Base-by-base conservation (phyloP, 2,329 filamentous ascomycete species). In the Rhinocladiella mackenziei region DNA sequence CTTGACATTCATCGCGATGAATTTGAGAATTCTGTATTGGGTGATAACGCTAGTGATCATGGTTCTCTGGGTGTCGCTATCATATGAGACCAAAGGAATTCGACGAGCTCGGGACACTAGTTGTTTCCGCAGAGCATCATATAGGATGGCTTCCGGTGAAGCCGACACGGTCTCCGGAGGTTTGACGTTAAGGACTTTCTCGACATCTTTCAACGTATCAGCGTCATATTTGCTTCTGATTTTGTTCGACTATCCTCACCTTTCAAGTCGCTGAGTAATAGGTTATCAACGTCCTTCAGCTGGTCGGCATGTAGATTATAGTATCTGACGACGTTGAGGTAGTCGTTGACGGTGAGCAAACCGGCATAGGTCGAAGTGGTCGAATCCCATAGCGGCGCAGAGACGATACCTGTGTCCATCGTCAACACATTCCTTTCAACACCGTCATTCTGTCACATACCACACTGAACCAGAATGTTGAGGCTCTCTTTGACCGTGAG, bases 251-350 rank as follows among this genome's bases (percentile, higher is more conserved):
- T 42, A 43, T 58, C 45, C 73, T 47, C 73, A 94, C 89, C 87
- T 77, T 91, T 80, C 46, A 98, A 77, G 62, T 88, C 95, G 69
- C 86, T 91, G 51, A 98, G 71, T 34, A 88, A 83, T 65, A 98
- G 96, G 65, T 95, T 86, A 56, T 97, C 92, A 58, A 98, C 86
- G 62, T 91, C 83, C 55, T 83, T 81, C 50, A 97, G 78, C 46
- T 89, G 85, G 56, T 94, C 87, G 2, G 91, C 92, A 58, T 92
- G 94, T 67, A 97, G 89, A 75, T 89, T 96, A 73, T 98, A 97
- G 69, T 98, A 98, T 65, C 97, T 91, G 29, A 98, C 94, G 45
- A 98, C 84, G 62, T 98, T 98, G 70, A 98, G 94, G 65, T 92
- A 98, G 69, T 98, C 92, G 50, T 89, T 94, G 52, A 89, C 92